These are phyloP conservation scores for Crithidia bombi DNA, from an alignment of 208 protist genomes.

Conservation along the genomic window DNA sequence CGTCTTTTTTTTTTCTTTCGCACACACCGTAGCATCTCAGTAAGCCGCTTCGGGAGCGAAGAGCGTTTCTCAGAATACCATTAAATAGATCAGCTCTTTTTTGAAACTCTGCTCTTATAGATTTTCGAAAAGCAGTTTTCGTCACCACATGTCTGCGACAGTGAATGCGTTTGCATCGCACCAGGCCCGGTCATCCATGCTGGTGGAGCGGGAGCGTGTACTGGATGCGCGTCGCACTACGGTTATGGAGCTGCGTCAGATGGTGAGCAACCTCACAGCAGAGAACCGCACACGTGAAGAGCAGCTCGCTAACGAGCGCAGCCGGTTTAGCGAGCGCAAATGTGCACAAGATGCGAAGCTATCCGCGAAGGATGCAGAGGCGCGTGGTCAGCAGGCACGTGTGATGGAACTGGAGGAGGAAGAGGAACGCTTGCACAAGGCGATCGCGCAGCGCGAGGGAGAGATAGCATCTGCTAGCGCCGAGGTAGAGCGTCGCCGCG, in stretches of 20 bases:
- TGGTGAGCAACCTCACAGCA: constrained; percentile 41
- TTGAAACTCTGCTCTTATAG: neutral
- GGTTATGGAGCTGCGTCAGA: constrained; percentile 68
- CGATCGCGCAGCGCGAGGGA: constrained; percentile 44
- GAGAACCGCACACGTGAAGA: constrained; percentile 66
- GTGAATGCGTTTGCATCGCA: constrained; percentile 68
- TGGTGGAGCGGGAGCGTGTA: constrained; percentile 67
- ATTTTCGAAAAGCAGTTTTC: neutral
- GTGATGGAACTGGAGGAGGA: constrained; percentile 56
- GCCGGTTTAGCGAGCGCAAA: constrained; percentile 52
- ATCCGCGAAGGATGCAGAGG: constrained; percentile 57
- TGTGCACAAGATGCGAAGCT: constrained; percentile 79
- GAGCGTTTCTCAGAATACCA: no score
- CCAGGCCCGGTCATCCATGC: constrained; percentile 63
- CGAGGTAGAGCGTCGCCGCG: constrained; percentile 55
- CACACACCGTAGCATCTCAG: no score
- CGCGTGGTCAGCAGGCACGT: constrained; percentile 50
- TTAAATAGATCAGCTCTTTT: neutral
- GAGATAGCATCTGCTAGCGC: constrained; percentile 42
- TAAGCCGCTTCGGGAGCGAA: no score
- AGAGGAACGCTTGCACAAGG: constrained; percentile 53
- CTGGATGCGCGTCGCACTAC: constrained; percentile 64
- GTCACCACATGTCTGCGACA: neutral
- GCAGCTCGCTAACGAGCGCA: constrained; percentile 53
- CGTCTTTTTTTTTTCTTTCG: constrained; percentile 9